A percentile compares a stretch with the other conserved stretches of the same genome.
These are phyloP conservation scores for Microcos paniculata DNA, from an alignment of 345 rosid genomes.

Conservation along the genomic window DNA sequence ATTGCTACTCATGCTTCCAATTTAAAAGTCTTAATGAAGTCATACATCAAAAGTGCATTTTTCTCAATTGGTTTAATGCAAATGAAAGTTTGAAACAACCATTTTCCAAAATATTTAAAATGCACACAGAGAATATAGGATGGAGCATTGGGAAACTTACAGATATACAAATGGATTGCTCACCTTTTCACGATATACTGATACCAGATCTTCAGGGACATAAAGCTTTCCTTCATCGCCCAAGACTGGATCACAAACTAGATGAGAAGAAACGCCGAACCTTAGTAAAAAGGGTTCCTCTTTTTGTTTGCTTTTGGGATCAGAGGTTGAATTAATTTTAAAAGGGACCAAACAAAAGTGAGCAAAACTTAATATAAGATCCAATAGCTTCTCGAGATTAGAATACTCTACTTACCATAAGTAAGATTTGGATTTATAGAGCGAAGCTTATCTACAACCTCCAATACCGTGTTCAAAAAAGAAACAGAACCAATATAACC, in stretches of 20 bases:
- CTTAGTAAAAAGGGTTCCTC: conserved; percentile 18
- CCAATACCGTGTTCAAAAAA: conserved; percentile 68
- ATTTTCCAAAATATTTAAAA: not conserved
- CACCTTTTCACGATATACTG: conserved; percentile 91
- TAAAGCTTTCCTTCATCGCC: conserved; percentile 99
- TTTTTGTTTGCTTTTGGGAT: not conserved
- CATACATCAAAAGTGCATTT: conserved; percentile 3
- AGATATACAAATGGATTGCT: conserved; percentile 15
- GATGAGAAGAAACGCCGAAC: conserved; percentile 16
- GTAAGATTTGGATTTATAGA: conserved; percentile 75
- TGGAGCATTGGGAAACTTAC: conserved; percentile 5
- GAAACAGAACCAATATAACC: conserved; percentile 99
- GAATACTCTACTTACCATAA: conserved; percentile 57
- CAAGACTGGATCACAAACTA: conserved; percentile 99
- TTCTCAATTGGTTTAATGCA: not conserved
- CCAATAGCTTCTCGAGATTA: not conserved
- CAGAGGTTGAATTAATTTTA: not conserved
- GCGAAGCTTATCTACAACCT: conserved; percentile 86
- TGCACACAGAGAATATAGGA: not conserved
- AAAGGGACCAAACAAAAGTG: not conserved
- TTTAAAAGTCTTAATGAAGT: not conserved
- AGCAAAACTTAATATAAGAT: not conserved
- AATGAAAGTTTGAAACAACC: not conserved
- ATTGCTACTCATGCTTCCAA: not conserved
- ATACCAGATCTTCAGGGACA: conserved; percentile 79